Conservation (phyloP, 768 basidiomycete species). For the Boletus speciosus region DNA sequence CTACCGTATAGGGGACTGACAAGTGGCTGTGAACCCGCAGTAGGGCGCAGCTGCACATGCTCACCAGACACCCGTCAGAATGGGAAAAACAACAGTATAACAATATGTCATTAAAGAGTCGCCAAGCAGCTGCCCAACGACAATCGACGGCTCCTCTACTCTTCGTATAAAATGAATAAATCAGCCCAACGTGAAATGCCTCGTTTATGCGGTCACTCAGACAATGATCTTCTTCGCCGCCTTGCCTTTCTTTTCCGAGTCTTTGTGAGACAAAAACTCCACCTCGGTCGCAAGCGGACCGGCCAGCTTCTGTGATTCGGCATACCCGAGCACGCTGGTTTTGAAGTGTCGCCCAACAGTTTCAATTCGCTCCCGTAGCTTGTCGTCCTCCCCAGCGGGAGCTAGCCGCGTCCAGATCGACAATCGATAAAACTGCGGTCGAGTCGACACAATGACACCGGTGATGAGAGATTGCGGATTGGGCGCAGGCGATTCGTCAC, state of each 20-base stretch:
- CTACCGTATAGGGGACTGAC: background rate
- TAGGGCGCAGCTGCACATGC: slow-evolving; percentile 1
- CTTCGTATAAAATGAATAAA: slow-evolving; percentile 31
- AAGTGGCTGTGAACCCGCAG: slow-evolving; percentile 25
- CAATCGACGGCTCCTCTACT: slow-evolving; percentile 21
- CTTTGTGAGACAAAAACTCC: slow-evolving; percentile 92
- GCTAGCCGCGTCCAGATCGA: slow-evolving; percentile 97
- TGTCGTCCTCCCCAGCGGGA: slow-evolving; percentile 51
- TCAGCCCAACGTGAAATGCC: slow-evolving; percentile 21
- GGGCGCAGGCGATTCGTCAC: slow-evolving; percentile 38
- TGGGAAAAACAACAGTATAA: slow-evolving; percentile 5
- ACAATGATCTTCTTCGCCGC: slow-evolving; percentile 73
- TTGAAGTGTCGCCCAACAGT: slow-evolving; percentile 90
- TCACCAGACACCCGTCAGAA: slow-evolving; percentile 7
- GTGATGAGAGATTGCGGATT: slow-evolving; percentile 69
- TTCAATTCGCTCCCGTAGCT: slow-evolving; percentile 78
- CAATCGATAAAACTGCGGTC: slow-evolving; percentile 92
- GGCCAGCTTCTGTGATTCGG: slow-evolving; percentile 66
- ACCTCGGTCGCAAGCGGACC: slow-evolving; percentile 94
- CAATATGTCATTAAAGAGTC: slow-evolving; percentile 26
- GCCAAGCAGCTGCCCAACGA: slow-evolving; percentile 19
- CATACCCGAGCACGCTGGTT: slow-evolving; percentile 78
- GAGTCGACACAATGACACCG: slow-evolving; percentile 91
- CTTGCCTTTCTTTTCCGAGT: slow-evolving; percentile 93
- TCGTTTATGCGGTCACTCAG: slow-evolving; percentile 32